A percentile compares a stretch with the other conserved stretches of the same genome.
phyloP scores from a whole-genome alignment of 2,329 filamentous ascomycete genomes.

The Claviceps fusiformis region DNA sequence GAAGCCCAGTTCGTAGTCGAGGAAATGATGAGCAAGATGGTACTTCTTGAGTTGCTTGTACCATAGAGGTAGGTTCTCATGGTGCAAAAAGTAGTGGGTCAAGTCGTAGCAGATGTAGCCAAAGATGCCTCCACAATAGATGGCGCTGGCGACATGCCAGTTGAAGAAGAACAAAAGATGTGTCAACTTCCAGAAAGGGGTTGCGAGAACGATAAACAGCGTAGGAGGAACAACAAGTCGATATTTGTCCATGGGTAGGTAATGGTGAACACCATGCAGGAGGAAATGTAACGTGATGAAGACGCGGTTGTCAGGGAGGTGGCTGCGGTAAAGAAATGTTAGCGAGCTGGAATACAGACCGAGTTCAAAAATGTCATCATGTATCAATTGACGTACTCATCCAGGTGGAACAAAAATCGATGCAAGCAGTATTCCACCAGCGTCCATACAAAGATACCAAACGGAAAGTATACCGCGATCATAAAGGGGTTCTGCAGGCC shows the following conservation, averaged over 20 bases:
- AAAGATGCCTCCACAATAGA: conserved; percentile 83
- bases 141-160: conserved; percentile 67
- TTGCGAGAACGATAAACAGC: conserved; percentile 69
- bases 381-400: conserved; percentile 52
- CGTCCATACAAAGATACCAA: conserved; percentile 73
- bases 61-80: conserved; percentile 79
- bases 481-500: conserved; percentile 39
- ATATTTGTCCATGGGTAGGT: conserved; percentile 97
- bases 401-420: conserved; percentile 85
- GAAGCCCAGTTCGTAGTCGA: conserved; percentile 95
- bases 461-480: conserved; percentile 48
- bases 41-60: conserved; percentile 94
- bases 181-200: conserved; percentile 85
- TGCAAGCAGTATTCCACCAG: conserved; percentile 82
- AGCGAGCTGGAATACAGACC: conserved; percentile 12
- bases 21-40: conserved; percentile 92
- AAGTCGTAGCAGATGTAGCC: conserved; percentile 94
- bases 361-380: neutral
- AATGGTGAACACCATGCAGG: conserved; percentile 94
- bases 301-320: conserved; percentile 83
- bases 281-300: conserved; percentile 80
- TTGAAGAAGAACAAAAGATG: conserved; percentile 70
- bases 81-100: conserved; percentile 98
- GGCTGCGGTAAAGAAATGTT: conserved; percentile 35
- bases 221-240: conserved; percentile 94